A percentile compares a stretch with the other conserved stretches of the same genome.
Conservation (phyloP, 1,139 yeast species). For the Zygotorulaspora mrakii region DNA sequence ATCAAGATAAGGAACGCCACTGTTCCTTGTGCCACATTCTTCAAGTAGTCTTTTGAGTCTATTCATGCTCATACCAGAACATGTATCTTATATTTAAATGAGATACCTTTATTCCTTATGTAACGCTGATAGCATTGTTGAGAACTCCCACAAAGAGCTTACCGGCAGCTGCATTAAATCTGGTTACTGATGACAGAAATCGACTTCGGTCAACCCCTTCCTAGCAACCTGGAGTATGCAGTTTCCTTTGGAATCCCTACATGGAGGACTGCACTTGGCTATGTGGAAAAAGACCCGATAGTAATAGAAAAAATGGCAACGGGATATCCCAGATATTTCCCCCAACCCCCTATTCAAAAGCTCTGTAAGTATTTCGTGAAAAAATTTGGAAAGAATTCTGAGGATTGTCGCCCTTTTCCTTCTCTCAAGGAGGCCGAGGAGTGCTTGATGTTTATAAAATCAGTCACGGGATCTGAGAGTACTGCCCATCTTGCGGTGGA, state of each 20-base stretch:
- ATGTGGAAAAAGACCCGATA: constrained; percentile 15
- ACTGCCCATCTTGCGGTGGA: constrained; percentile 15
- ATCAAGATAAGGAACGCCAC: neutral
- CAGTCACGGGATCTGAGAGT: constrained; percentile 13
- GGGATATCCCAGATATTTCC: constrained; percentile 20
- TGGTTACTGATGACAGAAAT: constrained; percentile 15
- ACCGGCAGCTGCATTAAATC: too few relatives aligned
- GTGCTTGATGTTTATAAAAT: constrained; percentile 14
- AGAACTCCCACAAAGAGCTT: too few relatives aligned
- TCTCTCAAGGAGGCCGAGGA: constrained; percentile 11
- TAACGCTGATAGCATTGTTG: too few relatives aligned
- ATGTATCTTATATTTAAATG: too few relatives aligned
- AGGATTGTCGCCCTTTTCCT: constrained; percentile 19
- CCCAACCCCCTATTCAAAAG: constrained; percentile 17
- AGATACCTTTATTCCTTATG: too few relatives aligned
- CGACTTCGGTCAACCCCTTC: constrained; percentile 20
- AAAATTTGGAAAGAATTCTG: constrained; percentile 14
- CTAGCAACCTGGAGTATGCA: constrained; percentile 17
- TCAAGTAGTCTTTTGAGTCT: too few relatives aligned
- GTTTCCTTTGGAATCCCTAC: constrained; percentile 20
- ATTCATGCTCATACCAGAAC: too few relatives aligned
- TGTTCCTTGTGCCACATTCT: too few relatives aligned
- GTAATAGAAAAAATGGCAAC: constrained; percentile 16
- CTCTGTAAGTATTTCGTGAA: constrained; percentile 13
- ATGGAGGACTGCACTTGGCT: constrained; percentile 18